Evolutionary conservation across 345 rosid genomes (phyloP), one percentile per base, ranked within the genome.

Genomic region (Mallotus nudiflorus): DNA sequence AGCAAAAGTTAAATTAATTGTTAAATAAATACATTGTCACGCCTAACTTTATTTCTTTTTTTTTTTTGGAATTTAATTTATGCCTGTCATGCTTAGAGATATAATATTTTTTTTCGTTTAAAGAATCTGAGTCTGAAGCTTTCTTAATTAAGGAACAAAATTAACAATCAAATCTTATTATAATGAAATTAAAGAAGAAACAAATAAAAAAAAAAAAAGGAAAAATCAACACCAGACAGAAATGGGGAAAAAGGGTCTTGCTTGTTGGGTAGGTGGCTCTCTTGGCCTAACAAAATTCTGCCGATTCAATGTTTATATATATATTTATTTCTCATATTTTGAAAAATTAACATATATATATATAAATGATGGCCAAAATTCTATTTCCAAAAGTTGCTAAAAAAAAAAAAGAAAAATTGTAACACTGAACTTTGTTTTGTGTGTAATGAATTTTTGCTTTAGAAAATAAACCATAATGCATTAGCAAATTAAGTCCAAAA

Each of bases 211-310:
- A 51, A 0, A n/a, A 9, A 51, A 1, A 51, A 9, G 25, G 55
- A 33, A 33, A 6, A 33, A 33, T 2, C 37, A 33, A 2, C 37
- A 33, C 6, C 37, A 33, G 37, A 33, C 37, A 33, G 37, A 6
- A 2, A 33, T 33, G 37, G 16, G 1, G 10, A 29, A 28, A 57
- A 57, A 16, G 37, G 40, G 16, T 14, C 5, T 14, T 29, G 40
- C 13, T 31, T 57, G 62, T 28, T 57, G 62, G 62, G 62, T 57
- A 9, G 39, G 62, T 57, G 35, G 39, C 22, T 28, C 39, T 20
- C 62, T 6, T 57, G 39, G 40, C 20, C 62, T 16, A 6, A 16
- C 1, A n/a, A 11, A 57, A 40, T 16, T 14, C 12, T 46, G n/a
- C n/a, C 22, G 33, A 24, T 53, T 53, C 31, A 53, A 53, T 22